A percentile compares a stretch with the other conserved stretches of the same genome.
These are phyloP conservation scores for Vinca minor DNA, from an alignment of 257 asterid species.

Conservation along the genomic window DNA sequence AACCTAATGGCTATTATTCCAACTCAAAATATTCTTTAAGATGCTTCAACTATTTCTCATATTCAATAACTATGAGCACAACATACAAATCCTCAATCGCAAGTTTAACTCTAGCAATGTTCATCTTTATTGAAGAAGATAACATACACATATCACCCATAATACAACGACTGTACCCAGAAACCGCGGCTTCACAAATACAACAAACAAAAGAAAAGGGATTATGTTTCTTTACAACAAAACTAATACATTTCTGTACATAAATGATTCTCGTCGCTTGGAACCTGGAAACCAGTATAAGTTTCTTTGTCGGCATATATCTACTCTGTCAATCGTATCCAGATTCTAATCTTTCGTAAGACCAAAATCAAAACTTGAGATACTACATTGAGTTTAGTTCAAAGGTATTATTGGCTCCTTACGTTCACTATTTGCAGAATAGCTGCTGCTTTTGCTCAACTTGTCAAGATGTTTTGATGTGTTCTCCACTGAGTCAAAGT, in stretches of 20 bases:
- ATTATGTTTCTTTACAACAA: background rate
- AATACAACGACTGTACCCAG: background rate
- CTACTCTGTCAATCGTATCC: background rate
- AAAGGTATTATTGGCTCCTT: background rate
- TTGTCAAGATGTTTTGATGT: background rate
- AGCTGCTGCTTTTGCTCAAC: slow-evolving; percentile 5
- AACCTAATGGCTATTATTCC: no score
- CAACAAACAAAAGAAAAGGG: background rate
- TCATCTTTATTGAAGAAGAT: background rate
- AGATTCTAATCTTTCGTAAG: background rate
- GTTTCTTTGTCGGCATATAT: background rate
- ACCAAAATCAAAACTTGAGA: background rate
- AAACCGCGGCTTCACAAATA: background rate
- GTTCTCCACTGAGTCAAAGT: slow-evolving; percentile 5
- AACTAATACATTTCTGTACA: background rate
- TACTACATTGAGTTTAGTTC: background rate
- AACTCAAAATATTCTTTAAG: no score
- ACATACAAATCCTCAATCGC: no score
- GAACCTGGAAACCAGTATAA: background rate
- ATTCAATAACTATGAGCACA: no score
- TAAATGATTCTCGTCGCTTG: background rate
- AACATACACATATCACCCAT: background rate
- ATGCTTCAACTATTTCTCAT: no score
- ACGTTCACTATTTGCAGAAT: background rate
- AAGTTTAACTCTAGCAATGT: background rate